Conservation (phyloP, 169 alveolate genomes). For the Hepatocystis sp. region DNA sequence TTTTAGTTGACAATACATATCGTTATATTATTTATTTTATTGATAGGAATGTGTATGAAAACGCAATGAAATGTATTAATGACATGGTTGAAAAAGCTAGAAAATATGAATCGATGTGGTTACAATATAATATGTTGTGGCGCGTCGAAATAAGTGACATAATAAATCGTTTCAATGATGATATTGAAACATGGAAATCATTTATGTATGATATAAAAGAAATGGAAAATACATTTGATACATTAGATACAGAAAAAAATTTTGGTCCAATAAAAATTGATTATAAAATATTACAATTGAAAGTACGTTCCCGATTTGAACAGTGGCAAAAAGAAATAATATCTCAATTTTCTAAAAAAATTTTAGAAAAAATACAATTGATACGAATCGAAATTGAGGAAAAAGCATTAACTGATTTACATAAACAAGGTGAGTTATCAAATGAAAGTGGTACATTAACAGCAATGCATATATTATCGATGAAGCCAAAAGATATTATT, state of each 20-base stretch:
- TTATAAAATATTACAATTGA: constrained; percentile 90
- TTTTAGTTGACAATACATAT: constrained; percentile 75
- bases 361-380: constrained; percentile 83
- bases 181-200: constrained; percentile 95
- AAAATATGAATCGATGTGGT: constrained; percentile 94
- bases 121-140: constrained; percentile 97
- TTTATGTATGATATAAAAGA: constrained; percentile 93
- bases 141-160: constrained; percentile 92
- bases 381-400: constrained; percentile 72
- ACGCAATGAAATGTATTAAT: constrained; percentile 47
- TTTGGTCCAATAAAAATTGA: constrained; percentile 96
- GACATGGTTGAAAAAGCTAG: constrained; percentile 84
- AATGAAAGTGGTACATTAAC: constrained; percentile 78
- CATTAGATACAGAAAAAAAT: constrained; percentile 90
- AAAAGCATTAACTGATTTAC: constrained; percentile 78
- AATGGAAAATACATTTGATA: constrained; percentile 94
- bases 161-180: constrained; percentile 91
- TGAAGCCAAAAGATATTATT: constrained; percentile 81
- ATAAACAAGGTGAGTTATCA: constrained; percentile 76
- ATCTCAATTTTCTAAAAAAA: constrained; percentile 92
- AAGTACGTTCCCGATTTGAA: constrained; percentile 92
- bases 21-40: constrained; percentile 78
- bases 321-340: constrained; percentile 96
- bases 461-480: constrained; percentile 82
- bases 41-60: constrained; percentile 81